Percentiles rank a stretch among this genome's conserved stretches.
phyloP scores from a whole-genome alignment of 169 alveolate species.

The Eimeria sp. region DNA sequence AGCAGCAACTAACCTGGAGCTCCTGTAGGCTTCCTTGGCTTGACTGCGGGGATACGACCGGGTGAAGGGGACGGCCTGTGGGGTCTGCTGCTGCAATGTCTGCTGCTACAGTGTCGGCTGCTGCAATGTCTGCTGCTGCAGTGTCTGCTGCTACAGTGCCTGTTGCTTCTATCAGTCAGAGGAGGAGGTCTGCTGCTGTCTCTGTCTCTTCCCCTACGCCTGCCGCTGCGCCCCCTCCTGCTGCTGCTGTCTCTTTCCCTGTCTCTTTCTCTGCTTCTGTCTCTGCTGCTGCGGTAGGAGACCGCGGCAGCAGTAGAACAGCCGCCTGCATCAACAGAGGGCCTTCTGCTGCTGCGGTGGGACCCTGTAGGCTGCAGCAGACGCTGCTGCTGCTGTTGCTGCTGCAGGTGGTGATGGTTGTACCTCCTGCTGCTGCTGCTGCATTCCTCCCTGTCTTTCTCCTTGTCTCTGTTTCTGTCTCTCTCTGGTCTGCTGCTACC shows the following conservation, averaged over 20 bases:
- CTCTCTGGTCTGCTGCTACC: slow-evolving; percentile 11
- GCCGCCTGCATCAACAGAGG: background rate
- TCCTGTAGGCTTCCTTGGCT: background rate
- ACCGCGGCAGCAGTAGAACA: background rate
- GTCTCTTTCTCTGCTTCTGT: background rate
- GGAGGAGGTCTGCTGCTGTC: too few species aligned
- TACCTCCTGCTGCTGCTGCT: slow-evolving; percentile 48
- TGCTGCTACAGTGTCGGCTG: background rate
- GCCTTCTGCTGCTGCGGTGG: slow-evolving; percentile 10
- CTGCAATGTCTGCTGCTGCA: background rate
- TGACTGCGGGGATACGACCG: background rate
- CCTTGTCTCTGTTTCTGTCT: background rate
- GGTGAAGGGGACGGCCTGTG: background rate
- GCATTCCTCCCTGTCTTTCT: background rate
- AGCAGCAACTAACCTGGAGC: background rate
- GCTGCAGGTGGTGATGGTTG: background rate
- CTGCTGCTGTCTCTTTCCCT: background rate
- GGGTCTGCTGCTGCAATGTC: slow-evolving; percentile 2
- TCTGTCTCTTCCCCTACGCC: background rate
- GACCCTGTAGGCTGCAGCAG: slow-evolving; percentile 4
- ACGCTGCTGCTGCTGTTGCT: slow-evolving; percentile 38
- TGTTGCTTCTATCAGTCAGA: background rate
- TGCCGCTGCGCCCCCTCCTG: background rate
- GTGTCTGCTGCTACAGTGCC: background rate
- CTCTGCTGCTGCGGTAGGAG: slow-evolving; percentile 6